phyloP scores from a whole-genome alignment of 345 rosid genomes.

The Aethionema arabicum region DNA sequence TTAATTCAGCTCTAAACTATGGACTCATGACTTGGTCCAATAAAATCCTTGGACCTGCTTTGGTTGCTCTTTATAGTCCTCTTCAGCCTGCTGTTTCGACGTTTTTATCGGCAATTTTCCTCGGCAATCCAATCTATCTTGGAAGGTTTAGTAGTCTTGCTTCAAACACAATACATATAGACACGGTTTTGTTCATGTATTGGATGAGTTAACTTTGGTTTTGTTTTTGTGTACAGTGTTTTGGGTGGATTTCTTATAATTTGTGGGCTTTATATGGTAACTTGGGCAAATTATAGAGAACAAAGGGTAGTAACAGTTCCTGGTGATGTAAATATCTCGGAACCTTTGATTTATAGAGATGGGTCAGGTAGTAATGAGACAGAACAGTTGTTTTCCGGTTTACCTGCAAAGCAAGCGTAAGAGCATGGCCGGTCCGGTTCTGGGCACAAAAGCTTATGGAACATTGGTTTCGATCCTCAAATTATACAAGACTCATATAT shows the following conservation, averaged over 20 bases:
- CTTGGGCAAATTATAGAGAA: constrained; percentile 80
- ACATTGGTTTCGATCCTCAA: too few species aligned
- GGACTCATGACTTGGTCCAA: constrained; percentile 92
- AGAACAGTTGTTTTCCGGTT: constrained; percentile 28
- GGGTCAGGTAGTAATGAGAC: constrained; percentile 34
- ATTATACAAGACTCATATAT: too few species aligned
- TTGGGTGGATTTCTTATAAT: constrained; percentile 80
- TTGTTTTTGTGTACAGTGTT: constrained; percentile 56
- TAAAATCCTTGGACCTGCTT: constrained; percentile 88
- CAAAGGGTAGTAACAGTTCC: constrained; percentile 34
- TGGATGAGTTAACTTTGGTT: too few species aligned
- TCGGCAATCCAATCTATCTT: constrained; percentile 84
- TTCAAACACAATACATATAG: too few species aligned
- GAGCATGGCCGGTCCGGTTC: too few species aligned
- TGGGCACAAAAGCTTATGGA: too few species aligned
- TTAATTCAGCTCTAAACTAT: constrained; percentile 86
- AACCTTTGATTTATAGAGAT: constrained; percentile 59
- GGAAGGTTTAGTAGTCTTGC: constrained; percentile 65
- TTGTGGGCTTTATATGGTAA: constrained; percentile 82
- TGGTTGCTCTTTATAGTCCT: constrained; percentile 93
- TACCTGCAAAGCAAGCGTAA: too few species aligned
- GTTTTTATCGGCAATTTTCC: constrained; percentile 67
- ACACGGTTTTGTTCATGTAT: too few species aligned
- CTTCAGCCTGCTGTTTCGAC: constrained; percentile 94
- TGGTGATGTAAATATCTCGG: constrained; percentile 35